Percentiles rank a stretch among this genome's conserved stretches.
These are phyloP conservation scores for Vigna reflexopilosa DNA, from an alignment of 306 rosid species.

Conservation along the genomic window DNA sequence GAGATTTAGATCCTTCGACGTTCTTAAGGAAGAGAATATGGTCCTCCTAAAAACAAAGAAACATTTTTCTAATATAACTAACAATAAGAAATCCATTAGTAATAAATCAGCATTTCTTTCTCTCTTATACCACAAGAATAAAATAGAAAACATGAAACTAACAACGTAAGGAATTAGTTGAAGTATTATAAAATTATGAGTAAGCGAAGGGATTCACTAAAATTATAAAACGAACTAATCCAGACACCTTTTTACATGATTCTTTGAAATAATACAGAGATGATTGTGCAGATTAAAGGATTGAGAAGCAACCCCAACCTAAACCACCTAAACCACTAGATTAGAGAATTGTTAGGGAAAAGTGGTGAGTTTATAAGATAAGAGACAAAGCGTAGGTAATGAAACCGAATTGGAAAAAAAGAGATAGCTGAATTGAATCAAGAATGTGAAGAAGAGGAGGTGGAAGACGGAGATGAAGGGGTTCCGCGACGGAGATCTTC, in stretches of 20 bases:
- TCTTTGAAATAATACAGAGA: not conserved
- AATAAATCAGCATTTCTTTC: not conserved
- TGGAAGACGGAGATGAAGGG: constrained; percentile 40
- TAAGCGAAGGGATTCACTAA: not conserved
- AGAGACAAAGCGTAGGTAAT: not conserved
- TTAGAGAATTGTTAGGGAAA: constrained; percentile 21
- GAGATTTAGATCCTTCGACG: too few species aligned
- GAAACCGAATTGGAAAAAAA: not conserved
- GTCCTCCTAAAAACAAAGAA: not conserved
- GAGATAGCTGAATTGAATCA: constrained; percentile 41
- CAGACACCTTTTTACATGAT: not conserved
- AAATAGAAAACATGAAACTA: not conserved
- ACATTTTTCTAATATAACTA: not conserved
- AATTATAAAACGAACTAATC: not conserved
- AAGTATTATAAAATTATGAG: not conserved
- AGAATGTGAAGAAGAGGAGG: constrained; percentile 47
- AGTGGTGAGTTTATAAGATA: not conserved
- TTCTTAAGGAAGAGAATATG: not conserved
- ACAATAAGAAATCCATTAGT: not conserved
- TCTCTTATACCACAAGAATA: not conserved
- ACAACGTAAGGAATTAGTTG: not conserved
- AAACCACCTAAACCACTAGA: not conserved
- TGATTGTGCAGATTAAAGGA: not conserved
- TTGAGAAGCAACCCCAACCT: not conserved
- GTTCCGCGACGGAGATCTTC: constrained; percentile 72